Evolutionary conservation across 1,139 yeast genomes (phyloP), one percentile per base, ranked within the genome.

Genomic region (Yamadazyma conglobata): DNA sequence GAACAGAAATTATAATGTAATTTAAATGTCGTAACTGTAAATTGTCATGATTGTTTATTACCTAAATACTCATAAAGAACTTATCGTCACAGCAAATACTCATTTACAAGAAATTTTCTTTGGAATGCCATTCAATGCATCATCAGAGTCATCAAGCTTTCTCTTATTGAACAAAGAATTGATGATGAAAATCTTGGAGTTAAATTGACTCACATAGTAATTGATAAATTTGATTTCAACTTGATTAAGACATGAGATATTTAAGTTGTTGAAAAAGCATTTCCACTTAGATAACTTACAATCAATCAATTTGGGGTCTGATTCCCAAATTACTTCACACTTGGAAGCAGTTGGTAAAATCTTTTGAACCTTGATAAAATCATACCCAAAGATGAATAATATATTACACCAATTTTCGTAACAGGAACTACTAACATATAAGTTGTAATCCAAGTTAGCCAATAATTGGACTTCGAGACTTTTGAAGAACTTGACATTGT

Each of bases 401-500:
- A 65, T 52, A 44, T 69, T 66, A 46, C 73, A 67, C 82, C 81
- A 77, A 38, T 73, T 70, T 37, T 69, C 75, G 44, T 76, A 78
- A 28, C 67, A 61, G 19, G 54, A 52, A 25, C 64, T 64, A 29
- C 71, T 71, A 28, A 80, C 62, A 50, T 69, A 73, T 26, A 79
- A 54, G 27, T 73, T 64, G 62, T 79, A 82, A 43, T 77, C 66
- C 35, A 84, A 62, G 9, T 70, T 56, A 21, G 55, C 47, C 36
- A 85, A 64, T 23, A 82, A 63, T n/a, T 64, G 56, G 20, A 71
- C 47, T 56, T 85, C 94, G 37, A 78, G 62, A 9, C 48, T 46
- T 37, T 64, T 64, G 37, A 85, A 62, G 35, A 71, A 76, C 25
- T 55, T 44, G n/a, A 68, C 41, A 31, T 53, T 53, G 10, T 40